Evolutionary conservation across 331 rosid species (phyloP), one percentile per base, ranked within the genome.

Genomic region (Acacia concinna): DNA sequence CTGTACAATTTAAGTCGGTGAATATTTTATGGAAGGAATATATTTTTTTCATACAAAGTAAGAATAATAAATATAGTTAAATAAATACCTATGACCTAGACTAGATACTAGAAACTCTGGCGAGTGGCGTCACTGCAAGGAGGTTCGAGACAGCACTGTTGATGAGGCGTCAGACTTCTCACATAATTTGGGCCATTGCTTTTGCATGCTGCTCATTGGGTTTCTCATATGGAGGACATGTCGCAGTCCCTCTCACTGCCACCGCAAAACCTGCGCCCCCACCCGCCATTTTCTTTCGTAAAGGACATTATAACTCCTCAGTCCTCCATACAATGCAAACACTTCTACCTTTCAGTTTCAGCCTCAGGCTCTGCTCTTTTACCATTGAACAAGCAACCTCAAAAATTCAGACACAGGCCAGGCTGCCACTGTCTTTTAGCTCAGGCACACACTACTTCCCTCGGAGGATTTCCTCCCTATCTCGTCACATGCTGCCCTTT

Each of bases 71-170:
- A 41, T 13, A 59, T 13, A 59, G 35, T 23, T 59, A 5, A 59
- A 59, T 27, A 13, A 59, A 59, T 27, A 56, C 2, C 12, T 41
- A 68, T 40, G 4, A 13, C 52, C 17, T 38, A 38, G 23, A 15
- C 57, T 78, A 14, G 62, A 57, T 67, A 30, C 23, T 28, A 14
- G 62, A 57, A 74, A 30, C 23, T 28, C 37, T 49, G 30, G 20
- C 40, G 82, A 59, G 72, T 60, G 71, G 82, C 65, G 77, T 71
- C 82, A 60, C 64, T 35, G 31, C 35, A 34, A 20, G 32, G n/a
- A 7, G 41, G 49, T 40, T n/a, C 63, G 37, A 41, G 32, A 56
- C 68, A 15, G 40, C 37, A 47, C 2, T 6, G 46, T 43, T 60
- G 49, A 14, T 66, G 18, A 60, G 34, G 71, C 71, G 47, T 44